Conservation (phyloP, 495 filamentous ascomycete species). For the Penicillium arizonense region DNA sequence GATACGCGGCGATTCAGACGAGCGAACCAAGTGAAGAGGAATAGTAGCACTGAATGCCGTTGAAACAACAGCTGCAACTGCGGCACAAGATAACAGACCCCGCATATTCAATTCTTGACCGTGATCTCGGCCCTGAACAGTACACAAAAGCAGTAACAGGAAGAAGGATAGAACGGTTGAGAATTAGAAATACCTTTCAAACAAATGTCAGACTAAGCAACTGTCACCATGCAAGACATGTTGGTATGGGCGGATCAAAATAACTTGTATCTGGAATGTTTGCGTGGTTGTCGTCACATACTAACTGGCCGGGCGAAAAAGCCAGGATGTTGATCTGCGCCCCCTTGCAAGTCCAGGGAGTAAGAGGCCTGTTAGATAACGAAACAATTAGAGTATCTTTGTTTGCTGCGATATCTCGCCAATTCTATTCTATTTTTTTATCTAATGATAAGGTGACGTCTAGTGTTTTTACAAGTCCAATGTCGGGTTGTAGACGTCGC, state of each 20-base stretch:
- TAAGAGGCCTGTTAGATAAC: background rate
- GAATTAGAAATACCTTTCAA: background rate
- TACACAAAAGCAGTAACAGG: background rate
- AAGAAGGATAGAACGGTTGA: background rate
- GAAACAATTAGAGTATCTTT: no score
- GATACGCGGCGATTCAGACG: background rate
- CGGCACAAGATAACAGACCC: slow-evolving; percentile 8
- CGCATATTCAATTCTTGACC: slow-evolving; percentile 16
- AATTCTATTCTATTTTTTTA: background rate
- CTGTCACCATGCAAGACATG: background rate
- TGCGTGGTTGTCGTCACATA: background rate
- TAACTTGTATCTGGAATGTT: slow-evolving; percentile 7
- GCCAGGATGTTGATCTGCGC: background rate
- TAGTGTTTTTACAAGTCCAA: no score
- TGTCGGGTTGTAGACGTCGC: no score
- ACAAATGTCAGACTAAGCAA: background rate
- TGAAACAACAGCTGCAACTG: slow-evolving; percentile 9
- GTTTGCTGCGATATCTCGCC: no score
- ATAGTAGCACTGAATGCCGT: slow-evolving; percentile 13
- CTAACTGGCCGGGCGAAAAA: background rate
- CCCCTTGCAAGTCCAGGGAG: slow-evolving; percentile 12
- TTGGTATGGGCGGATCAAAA: slow-evolving; percentile 9
- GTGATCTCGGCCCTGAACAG: slow-evolving; percentile 6
- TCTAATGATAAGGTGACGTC: background rate
- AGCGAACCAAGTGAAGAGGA: slow-evolving; percentile 4